Evolutionary conservation across 441 rosid species (phyloP).

Genomic region (Mallotus japonicus): DNA sequence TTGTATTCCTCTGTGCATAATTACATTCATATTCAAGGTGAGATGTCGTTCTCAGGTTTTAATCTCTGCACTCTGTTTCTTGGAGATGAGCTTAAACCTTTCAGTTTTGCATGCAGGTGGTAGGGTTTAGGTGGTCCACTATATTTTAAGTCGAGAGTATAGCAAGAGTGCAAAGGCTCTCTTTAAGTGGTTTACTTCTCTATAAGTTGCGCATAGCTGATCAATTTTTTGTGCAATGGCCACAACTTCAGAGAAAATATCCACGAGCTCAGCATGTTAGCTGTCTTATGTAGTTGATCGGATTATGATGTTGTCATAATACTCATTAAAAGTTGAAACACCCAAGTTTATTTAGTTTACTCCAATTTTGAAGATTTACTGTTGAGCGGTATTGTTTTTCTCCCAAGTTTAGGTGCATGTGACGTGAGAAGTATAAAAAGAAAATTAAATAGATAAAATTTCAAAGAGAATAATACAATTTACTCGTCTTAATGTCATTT

Average conservation of each 20-base stretch:
- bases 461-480: no score
- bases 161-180: slow-evolving; percentile 82
- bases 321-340: slow-evolving; percentile 16
- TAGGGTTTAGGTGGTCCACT: slow-evolving; percentile 76
- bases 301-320: not conserved
- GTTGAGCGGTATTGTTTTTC: slow-evolving; percentile 12
- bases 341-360: slow-evolving; percentile 6
- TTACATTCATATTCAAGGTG: slow-evolving; percentile 82
- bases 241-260: slow-evolving; percentile 61
- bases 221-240: slow-evolving; percentile 91
- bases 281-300: slow-evolving; percentile 64
- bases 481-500: no score
- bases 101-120: slow-evolving; percentile 41
- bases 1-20: slow-evolving; percentile 75
- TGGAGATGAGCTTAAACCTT: not conserved
- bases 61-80: not conserved
- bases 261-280: slow-evolving; percentile 74
- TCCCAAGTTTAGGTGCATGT: not conserved
- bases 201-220: slow-evolving; percentile 75
- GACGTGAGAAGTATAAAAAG: not conserved
- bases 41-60: not conserved
- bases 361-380: not conserved
- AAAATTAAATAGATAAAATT: no score
- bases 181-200: slow-evolving; percentile 78
- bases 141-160: slow-evolving; percentile 86